phyloP scores from a whole-genome alignment of 257 asterid genomes.

The Leonotis leonurus region DNA sequence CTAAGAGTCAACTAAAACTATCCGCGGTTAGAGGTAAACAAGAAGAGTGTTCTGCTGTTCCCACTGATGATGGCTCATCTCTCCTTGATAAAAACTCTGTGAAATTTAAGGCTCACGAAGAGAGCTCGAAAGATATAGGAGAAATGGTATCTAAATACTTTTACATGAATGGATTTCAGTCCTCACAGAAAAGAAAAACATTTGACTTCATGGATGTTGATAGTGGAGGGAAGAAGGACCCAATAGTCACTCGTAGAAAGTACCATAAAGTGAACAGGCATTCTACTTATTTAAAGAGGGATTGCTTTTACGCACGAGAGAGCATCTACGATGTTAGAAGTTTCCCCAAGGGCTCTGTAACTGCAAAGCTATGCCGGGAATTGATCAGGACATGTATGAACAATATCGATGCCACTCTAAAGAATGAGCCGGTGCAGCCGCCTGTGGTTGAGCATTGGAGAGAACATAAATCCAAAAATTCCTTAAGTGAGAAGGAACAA shows the following conservation, averaged over 20 bases:
- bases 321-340: conserved; percentile 78
- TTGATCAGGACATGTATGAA: conserved; percentile 73
- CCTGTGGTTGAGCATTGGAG: conserved; percentile 85
- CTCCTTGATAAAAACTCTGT: conserved; percentile 22
- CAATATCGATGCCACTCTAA: conserved; percentile 73
- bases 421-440: conserved; percentile 65
- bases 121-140: conserved; percentile 31
- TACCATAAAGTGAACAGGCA: conserved; percentile 28
- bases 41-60: conserved; percentile 24
- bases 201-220: conserved; percentile 44
- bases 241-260: conserved; percentile 30
- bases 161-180: conserved; percentile 43
- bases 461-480: conserved; percentile 48
- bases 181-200: conserved; percentile 34
- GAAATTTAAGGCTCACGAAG: conserved; percentile 31
- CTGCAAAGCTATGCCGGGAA: conserved; percentile 80
- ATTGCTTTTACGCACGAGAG: conserved; percentile 67
- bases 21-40: conserved; percentile 9
- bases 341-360: conserved; percentile 61
- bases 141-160: conserved; percentile 52
- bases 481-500: conserved; percentile 19
- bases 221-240: conserved; percentile 24
- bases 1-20: conserved; percentile 7
- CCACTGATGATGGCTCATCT: conserved; percentile 20
- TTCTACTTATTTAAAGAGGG: conserved; percentile 35